phyloP scores from a whole-genome alignment of 352 stramenopile species.

The Elongisporangium prolatum region DNA sequence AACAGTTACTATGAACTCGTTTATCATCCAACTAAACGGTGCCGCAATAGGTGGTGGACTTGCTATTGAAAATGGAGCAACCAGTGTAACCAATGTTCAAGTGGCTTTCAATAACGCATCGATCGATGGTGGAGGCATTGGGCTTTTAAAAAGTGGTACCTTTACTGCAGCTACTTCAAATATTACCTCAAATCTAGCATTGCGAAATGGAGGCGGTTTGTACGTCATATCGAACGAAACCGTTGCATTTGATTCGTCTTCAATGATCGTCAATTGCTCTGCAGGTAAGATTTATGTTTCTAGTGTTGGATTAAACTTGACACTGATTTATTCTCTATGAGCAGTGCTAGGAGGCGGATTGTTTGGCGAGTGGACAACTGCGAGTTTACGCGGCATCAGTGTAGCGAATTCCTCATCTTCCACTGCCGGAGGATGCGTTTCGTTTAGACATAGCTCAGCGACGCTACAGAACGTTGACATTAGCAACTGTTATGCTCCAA shows the following conservation, averaged over 20 bases:
- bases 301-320: not conserved
- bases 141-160: conserved; percentile 19
- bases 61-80: conserved; percentile 12
- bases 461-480: conserved; percentile 5
- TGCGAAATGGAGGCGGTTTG: conserved; percentile 35
- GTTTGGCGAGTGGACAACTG: conserved; percentile 17
- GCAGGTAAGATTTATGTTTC: conserved; percentile 19
- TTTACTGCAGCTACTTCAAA: conserved; percentile 11
- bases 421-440: conserved; percentile 18
- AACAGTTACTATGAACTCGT: not conserved
- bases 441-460: conserved; percentile 16
- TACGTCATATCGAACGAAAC: conserved; percentile 32
- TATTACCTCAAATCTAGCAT: conserved; percentile 23
- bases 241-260: conserved; percentile 20
- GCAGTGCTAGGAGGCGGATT: conserved; percentile 27
- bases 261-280: conserved; percentile 18
- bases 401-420: conserved; percentile 13
- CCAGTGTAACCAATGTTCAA: conserved; percentile 7
- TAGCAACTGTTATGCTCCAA: conserved; percentile 11
- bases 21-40: conserved; percentile 22
- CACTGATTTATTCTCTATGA: not conserved
- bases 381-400: conserved; percentile 12
- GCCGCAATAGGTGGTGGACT: conserved; percentile 30
- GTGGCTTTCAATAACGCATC: conserved; percentile 29
- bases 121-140: conserved; percentile 39